phyloP scores from a whole-genome alignment of 495 filamentous ascomycete genomes.

The Penicillium atrosanguineum region DNA sequence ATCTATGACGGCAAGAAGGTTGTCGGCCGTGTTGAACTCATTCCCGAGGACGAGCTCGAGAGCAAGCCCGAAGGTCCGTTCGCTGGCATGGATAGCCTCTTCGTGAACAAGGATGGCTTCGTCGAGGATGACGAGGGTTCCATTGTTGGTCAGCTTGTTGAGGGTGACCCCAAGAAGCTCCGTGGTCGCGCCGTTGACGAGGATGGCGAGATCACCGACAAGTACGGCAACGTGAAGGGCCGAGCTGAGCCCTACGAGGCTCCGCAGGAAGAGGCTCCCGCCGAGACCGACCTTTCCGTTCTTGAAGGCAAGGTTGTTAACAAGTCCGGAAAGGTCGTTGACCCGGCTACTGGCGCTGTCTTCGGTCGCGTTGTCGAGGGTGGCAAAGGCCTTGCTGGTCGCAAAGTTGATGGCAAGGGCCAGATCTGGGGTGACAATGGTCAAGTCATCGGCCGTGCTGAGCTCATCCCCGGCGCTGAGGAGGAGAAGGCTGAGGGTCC shows the following conservation, averaged over 20 bases:
- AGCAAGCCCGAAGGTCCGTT: constrained; percentile 70
- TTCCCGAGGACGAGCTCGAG: constrained; percentile 69
- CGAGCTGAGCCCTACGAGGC: constrained; percentile 69
- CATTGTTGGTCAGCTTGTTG: constrained; percentile 68
- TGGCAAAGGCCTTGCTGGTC: constrained; percentile 68
- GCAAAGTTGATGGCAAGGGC: constrained; percentile 79
- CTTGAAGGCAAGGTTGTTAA: constrained; percentile 84
- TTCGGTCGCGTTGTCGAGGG: constrained; percentile 75
- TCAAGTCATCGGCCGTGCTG: constrained; percentile 73
- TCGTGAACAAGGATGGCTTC: constrained; percentile 67
- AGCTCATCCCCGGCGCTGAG: constrained; percentile 73
- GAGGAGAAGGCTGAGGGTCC: constrained; percentile 70
- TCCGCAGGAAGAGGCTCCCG: constrained; percentile 45
- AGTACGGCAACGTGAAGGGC: constrained; percentile 75
- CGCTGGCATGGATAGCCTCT: constrained; percentile 67
- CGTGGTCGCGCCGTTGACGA: constrained; percentile 75
- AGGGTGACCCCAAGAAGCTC: constrained; percentile 72
- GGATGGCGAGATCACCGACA: constrained; percentile 82
- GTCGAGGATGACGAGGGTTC: constrained; percentile 67
- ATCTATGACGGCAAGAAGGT: constrained; percentile 73
- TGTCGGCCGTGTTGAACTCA: constrained; percentile 70
- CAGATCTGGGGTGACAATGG: constrained; percentile 80
- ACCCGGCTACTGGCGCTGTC: constrained; percentile 63
- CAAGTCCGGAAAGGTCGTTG: constrained; percentile 81
- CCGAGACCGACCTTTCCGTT: constrained; percentile 59